A percentile compares a stretch with the other conserved stretches of the same genome.
These are phyloP conservation scores for Trypanosoma avium DNA, from an alignment of 208 protist species.

Conservation along the genomic window DNA sequence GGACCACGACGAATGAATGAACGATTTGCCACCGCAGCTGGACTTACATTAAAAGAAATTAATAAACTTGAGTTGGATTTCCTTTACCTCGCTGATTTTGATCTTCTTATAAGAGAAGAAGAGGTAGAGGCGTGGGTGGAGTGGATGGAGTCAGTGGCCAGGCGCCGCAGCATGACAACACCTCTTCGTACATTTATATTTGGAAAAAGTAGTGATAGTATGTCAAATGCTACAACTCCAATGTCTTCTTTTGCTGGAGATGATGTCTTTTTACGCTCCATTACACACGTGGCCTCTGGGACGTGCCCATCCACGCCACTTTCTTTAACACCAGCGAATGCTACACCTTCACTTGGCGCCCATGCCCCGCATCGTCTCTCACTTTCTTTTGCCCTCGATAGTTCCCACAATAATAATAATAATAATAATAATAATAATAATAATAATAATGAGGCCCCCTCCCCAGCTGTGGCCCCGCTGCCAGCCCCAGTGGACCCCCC, in stretches of 20 bases:
- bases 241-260: constrained; percentile 25
- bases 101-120: constrained; percentile 65
- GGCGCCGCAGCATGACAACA: constrained; percentile 44
- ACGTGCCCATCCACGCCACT: constrained; percentile 17
- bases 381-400: background rate
- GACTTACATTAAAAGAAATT: constrained; percentile 62
- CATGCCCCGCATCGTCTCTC: too few species aligned
- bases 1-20: constrained; percentile 53
- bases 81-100: constrained; percentile 84
- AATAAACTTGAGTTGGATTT: constrained; percentile 79
- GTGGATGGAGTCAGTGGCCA: constrained; percentile 78
- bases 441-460: background rate
- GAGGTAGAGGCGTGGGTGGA: constrained; percentile 72
- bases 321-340: constrained; percentile 18
- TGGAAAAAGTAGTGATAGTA: constrained; percentile 17
- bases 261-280: constrained; percentile 4
- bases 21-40: constrained; percentile 48
- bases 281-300: constrained; percentile 4
- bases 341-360: constrained; percentile 9
- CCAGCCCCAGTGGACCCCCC: background rate
- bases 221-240: constrained; percentile 17
- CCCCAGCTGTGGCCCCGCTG: background rate
- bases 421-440: background rate
- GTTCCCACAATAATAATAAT: background rate
- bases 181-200: constrained; percentile 61